phyloP scores from a whole-genome alignment of 208 protist genomes.

The Blastocrithidia nonstop region DNA sequence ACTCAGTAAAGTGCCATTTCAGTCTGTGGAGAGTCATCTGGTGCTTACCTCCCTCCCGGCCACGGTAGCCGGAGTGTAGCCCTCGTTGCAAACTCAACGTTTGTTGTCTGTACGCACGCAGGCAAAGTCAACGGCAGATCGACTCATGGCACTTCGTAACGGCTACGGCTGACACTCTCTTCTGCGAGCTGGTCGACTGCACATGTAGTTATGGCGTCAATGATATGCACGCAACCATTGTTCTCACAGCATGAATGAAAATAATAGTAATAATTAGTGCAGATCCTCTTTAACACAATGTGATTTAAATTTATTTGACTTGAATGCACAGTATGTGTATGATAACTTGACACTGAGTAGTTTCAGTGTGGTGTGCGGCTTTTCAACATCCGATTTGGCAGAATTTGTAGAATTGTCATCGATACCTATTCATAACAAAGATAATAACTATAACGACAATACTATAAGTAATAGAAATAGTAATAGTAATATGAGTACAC shows the following conservation, averaged over 20 bases:
- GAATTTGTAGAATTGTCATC: slow-evolving; percentile 6
- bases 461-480: neutral
- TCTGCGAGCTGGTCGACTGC: slow-evolving; percentile 41
- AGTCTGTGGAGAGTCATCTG: too few species aligned
- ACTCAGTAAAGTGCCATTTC: too few species aligned
- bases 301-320: neutral
- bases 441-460: neutral
- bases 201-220: slow-evolving; percentile 67
- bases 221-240: slow-evolving; percentile 7
- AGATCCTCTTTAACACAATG: too few species aligned
- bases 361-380: slow-evolving; percentile 62
- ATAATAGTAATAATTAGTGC: neutral
- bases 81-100: slow-evolving; percentile 7
- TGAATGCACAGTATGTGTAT: slow-evolving; percentile 22
- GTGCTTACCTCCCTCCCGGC: slow-evolving; percentile 27
- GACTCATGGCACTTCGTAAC: slow-evolving; percentile 51
- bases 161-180: slow-evolving; percentile 29
- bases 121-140: slow-evolving; percentile 9
- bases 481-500: neutral
- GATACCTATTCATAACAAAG: neutral
- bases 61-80: slow-evolving; percentile 9
- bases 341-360: slow-evolving; percentile 66
- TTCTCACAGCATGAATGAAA: neutral
- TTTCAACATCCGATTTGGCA: slow-evolving; percentile 32
- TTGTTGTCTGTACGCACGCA: slow-evolving; percentile 8